Evolutionary conservation across 2,329 filamentous ascomycete genomes (phyloP), one percentile per base, ranked within the genome.

Genomic region (Exophiala sideris): DNA sequence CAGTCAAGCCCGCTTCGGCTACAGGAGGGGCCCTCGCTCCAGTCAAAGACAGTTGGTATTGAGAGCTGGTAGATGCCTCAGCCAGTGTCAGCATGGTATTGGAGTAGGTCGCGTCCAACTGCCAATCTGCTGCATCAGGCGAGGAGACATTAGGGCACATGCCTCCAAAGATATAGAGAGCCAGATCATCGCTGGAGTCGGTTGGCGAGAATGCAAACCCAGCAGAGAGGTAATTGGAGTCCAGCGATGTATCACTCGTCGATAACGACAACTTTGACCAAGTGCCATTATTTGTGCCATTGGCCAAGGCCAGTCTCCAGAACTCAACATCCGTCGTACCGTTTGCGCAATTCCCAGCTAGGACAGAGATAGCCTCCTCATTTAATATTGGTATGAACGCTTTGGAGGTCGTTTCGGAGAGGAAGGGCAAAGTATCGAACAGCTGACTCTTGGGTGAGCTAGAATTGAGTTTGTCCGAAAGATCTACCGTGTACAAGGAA

Each of bases 1-100:
- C 81, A 1, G 85, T 87, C 71, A 95, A 95, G 7, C 92, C 92
- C 7, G 92, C 92, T 71, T 95, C 90, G 1, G 90, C 79, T 40
- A 91, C 81, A 0, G 89, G 88, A 65, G 87, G 70, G 3, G 85
- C 86, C 44, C 81, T 76, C 52, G 74, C 75, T 4, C 77, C 70
- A 0, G 77, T 75, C 3, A 78, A 66, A 14, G 73, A 73, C 5
- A 79, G 63, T 8, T 75, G 66, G 35, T 60, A 56, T 45, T 58
- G 29, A 11, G 39, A 66, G 56, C 45, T 57, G 1, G 59, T 57
- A 21, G 41, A 40, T 6, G 42, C 48, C 11, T 55, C 21, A 0
- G 79, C 69, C n/a, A 92, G 70, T 21, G 79, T 81, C 53, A 89
- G 71, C 87, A 96, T 91, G 16, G 79, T 74, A 65, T 90, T 90